Evolutionary conservation across 2,329 filamentous ascomycete species (phyloP).

Genomic region (Talaromyces sp.): DNA sequence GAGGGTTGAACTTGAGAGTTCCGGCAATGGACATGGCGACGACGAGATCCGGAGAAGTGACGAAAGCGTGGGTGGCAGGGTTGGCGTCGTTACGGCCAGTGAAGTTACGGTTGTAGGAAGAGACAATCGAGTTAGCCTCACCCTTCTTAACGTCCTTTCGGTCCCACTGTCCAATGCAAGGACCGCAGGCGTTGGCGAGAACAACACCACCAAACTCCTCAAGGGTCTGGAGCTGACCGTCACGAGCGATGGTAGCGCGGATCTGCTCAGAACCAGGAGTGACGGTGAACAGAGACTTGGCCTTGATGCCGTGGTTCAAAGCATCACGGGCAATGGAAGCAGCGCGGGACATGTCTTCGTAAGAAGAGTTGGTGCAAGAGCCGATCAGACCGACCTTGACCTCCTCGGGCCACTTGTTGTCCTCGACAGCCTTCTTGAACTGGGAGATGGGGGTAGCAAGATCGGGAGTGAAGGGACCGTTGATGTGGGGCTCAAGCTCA

Average conservation of each 20-base stretch:
- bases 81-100: slow-evolving; percentile 96
- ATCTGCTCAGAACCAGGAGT: slow-evolving; percentile 97
- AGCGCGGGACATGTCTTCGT: slow-evolving; percentile 87
- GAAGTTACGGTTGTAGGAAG: slow-evolving; percentile 99
- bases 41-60: slow-evolving; percentile 83
- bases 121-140: slow-evolving; percentile 91
- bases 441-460: slow-evolving; percentile 96
- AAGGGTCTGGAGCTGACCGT: slow-evolving; percentile 88
- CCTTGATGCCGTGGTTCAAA: slow-evolving; percentile 84
- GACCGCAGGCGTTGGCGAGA: slow-evolving; percentile 89
- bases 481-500: slow-evolving; percentile 95
- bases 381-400: slow-evolving; percentile 96
- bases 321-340: slow-evolving; percentile 89
- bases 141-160: slow-evolving; percentile 91
- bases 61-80: slow-evolving; percentile 89
- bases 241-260: slow-evolving; percentile 82
- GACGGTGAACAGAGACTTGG: slow-evolving; percentile 88
- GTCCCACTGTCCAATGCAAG: slow-evolving; percentile 94
- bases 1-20: slow-evolving; percentile 85
- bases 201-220: slow-evolving; percentile 95
- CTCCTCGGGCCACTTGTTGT: slow-evolving; percentile 93
- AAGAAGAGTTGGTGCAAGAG: slow-evolving; percentile 91
- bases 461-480: slow-evolving; percentile 98
- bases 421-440: slow-evolving; percentile 89
- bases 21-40: slow-evolving; percentile 82